These are phyloP conservation scores for Zygosaccharomyces kombuchaensis DNA, from an alignment of 805 yeast genomes.

Conservation along the genomic window DNA sequence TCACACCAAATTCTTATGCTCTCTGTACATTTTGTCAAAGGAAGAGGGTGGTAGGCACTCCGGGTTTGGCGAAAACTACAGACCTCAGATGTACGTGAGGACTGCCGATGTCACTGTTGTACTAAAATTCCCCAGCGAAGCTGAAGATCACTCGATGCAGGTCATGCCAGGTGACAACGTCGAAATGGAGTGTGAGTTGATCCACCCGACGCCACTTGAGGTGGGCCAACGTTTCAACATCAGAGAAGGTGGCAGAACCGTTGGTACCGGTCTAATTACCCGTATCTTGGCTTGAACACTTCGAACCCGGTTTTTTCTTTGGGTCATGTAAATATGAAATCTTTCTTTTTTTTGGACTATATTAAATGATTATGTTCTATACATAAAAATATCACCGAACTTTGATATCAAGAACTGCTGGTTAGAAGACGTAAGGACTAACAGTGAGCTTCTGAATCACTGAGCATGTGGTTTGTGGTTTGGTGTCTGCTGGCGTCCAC, in stretches of 20 bases:
- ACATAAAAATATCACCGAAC: background rate
- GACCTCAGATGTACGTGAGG: slow-evolving; percentile 96
- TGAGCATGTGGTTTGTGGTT: background rate
- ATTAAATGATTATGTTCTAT: background rate
- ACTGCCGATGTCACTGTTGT: slow-evolving; percentile 93
- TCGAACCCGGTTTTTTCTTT: background rate
- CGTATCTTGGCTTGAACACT: slow-evolving; percentile 60
- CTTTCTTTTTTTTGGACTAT: background rate
- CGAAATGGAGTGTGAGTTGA: slow-evolving; percentile 89
- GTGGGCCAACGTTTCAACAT: slow-evolving; percentile 97
- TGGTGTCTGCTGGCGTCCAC: background rate
- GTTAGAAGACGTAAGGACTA: background rate
- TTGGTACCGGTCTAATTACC: slow-evolving; percentile 97
- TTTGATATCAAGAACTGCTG: background rate
- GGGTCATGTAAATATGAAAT: slow-evolving; percentile 12
- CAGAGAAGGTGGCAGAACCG: slow-evolving; percentile 99
- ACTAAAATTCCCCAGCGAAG: slow-evolving; percentile 80
- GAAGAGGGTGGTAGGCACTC: slow-evolving; percentile 99
- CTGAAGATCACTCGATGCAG: slow-evolving; percentile 80
- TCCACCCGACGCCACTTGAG: slow-evolving; percentile 90
- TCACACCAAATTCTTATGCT: slow-evolving; percentile 89
- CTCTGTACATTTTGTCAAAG: slow-evolving; percentile 85
- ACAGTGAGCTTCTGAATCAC: background rate
- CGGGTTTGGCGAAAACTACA: slow-evolving; percentile 93
- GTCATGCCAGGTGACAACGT: slow-evolving; percentile 98